These are phyloP conservation scores for Pichia rugopelliculosa DNA, from an alignment of 805 yeast species.

Conservation along the genomic window DNA sequence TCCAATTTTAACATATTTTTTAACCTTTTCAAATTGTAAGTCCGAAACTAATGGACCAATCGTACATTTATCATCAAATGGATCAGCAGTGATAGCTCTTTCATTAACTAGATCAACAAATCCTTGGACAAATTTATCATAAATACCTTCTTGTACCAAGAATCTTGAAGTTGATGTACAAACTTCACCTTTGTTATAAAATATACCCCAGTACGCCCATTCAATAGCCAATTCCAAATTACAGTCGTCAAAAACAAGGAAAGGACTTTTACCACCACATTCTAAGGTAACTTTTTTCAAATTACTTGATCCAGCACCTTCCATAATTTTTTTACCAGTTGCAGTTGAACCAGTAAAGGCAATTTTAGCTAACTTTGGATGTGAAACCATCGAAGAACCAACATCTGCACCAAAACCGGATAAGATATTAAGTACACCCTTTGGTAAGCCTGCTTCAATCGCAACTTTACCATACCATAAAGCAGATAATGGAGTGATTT, in stretches of 20 bases:
- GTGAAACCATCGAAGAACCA: conserved; percentile 60
- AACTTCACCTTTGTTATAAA: conserved; percentile 42
- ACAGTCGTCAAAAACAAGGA: conserved; percentile 44
- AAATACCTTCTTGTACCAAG: conserved; percentile 36
- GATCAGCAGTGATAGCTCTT: conserved; percentile 53
- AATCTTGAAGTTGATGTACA: conserved; percentile 42
- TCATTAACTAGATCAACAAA: conserved; percentile 32
- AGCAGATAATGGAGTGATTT: conserved; percentile 69
- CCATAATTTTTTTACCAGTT: conserved; percentile 64
- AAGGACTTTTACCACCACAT: conserved; percentile 56
- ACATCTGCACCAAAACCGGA: conserved; percentile 67
- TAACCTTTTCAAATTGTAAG: conserved; percentile 58
- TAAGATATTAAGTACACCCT: conserved; percentile 67
- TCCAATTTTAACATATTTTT: conserved; percentile 60
- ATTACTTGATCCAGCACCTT: conserved; percentile 50
- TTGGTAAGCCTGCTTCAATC: conserved; percentile 64
- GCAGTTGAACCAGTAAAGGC: conserved; percentile 80
- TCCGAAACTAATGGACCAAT: conserved; percentile 73
- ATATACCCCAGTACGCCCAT: conserved; percentile 43
- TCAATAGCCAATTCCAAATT: conserved; percentile 45
- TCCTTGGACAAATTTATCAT: conserved; percentile 34
- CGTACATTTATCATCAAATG: conserved; percentile 56
- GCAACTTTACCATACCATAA: conserved; percentile 54
- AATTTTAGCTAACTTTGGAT: conserved; percentile 59
- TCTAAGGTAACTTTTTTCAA: conserved; percentile 53